phyloP scores from a whole-genome alignment of 1,284 basidiomycete species.

The Cryptococcus hybrid region DNA sequence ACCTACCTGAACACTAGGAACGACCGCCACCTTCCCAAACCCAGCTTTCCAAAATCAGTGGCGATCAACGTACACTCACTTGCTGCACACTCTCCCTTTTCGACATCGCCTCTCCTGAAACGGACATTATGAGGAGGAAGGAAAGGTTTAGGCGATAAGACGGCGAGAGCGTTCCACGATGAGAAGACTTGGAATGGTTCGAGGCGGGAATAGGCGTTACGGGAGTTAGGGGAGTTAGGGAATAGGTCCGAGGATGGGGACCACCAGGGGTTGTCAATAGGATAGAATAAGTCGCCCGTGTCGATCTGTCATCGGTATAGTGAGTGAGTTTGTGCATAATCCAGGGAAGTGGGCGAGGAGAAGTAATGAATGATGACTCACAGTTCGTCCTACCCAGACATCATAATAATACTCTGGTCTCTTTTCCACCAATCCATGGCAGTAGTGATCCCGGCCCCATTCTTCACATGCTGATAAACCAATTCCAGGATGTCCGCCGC shows the following conservation, averaged over 20 bases:
- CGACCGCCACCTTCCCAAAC: constrained; percentile 42
- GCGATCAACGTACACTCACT: constrained; percentile 47
- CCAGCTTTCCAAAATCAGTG: constrained; percentile 46
- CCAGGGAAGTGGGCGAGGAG: not conserved
- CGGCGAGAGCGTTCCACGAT: constrained; percentile 48
- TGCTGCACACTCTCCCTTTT: constrained; percentile 42
- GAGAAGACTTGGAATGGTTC: constrained; percentile 49
- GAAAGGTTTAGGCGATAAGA: constrained; percentile 40
- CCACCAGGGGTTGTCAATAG: constrained; percentile 44
- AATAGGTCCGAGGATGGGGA: constrained; percentile 43
- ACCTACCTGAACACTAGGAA: constrained; percentile 47
- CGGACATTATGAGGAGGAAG: constrained; percentile 35
- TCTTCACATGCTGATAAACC: constrained; percentile 40
- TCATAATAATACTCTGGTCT: constrained; percentile 49
- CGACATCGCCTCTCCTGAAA: constrained; percentile 36
- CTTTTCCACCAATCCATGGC: constrained; percentile 49
- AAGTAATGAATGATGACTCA: constrained; percentile 16
- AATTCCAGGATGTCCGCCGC: constrained; percentile 45
- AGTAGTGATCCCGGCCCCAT: constrained; percentile 39
- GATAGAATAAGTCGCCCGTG: constrained; percentile 50
- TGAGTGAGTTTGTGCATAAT: not conserved
- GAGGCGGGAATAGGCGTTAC: constrained; percentile 23
- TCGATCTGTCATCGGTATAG: constrained; percentile 27
- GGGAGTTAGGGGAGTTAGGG: constrained; percentile 28
- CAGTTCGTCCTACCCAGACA: constrained; percentile 48